phyloP scores from a whole-genome alignment of 2,329 filamentous ascomycete genomes.

The Penicillium sclerotiorum region DNA sequence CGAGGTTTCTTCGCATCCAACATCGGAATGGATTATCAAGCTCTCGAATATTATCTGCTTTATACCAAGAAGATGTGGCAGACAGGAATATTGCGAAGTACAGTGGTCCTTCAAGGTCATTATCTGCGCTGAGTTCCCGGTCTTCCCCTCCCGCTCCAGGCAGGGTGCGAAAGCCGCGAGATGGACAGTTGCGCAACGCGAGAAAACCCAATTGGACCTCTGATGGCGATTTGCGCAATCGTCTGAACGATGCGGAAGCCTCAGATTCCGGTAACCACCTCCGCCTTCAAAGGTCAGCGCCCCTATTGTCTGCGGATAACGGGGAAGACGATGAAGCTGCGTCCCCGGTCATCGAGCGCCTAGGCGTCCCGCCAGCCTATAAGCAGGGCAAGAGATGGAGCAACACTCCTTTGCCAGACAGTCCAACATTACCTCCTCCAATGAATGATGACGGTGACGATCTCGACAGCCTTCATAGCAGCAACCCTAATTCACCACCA shows the following conservation, averaged over 20 bases:
- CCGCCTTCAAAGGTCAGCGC: conserved; percentile 35
- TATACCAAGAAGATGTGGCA: conserved; percentile 47
- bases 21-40: conserved; percentile 29
- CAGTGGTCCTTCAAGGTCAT: conserved; percentile 21
- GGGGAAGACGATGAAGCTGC: conserved; percentile 12
- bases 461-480: no score
- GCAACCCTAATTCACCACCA: conserved; percentile 4
- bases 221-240: conserved; percentile 27
- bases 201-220: conserved; percentile 24
- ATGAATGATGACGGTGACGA: conserved; percentile 11
- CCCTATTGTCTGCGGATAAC: conserved; percentile 30
- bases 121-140: conserved; percentile 24
- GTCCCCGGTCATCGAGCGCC: conserved; percentile 21
- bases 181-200: conserved; percentile 13
- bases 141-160: conserved; percentile 23
- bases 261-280: conserved; percentile 16
- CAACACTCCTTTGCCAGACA: conserved; percentile 37
- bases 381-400: conserved; percentile 37
- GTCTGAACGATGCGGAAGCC: conserved; percentile 7
- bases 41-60: conserved; percentile 36
- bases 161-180: conserved; percentile 20
- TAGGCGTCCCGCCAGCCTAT: conserved; percentile 35
- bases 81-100: conserved; percentile 42
- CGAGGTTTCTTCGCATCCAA: conserved; percentile 32
- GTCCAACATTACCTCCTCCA: conserved; percentile 35